Percentiles rank a stretch among this genome's conserved stretches.
Evolutionary conservation across 2,329 filamentous ascomycete genomes (phyloP).

Genomic region (Neocatenulostroma microsporum): DNA sequence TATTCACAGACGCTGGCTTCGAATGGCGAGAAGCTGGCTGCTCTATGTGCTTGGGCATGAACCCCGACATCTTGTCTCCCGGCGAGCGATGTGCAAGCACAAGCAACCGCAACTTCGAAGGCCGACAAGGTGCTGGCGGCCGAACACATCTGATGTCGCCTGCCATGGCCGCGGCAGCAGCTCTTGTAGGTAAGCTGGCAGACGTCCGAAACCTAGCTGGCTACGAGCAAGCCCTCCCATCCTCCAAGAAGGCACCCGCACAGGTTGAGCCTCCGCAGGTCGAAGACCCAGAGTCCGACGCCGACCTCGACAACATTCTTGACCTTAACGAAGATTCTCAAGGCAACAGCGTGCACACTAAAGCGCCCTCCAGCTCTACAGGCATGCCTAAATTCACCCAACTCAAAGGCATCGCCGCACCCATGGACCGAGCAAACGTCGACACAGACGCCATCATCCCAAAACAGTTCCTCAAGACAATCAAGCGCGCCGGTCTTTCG

Average conservation of each 20-base stretch:
- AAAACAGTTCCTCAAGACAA: conserved; percentile 98
- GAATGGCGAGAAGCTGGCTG: conserved; percentile 98
- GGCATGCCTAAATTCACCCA: conserved; percentile 78
- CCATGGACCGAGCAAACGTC: conserved; percentile 79
- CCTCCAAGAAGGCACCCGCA: conserved; percentile 45
- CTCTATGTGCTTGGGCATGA: conserved; percentile 99
- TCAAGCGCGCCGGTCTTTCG: conserved; percentile 92
- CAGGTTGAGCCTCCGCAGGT: conserved; percentile 46
- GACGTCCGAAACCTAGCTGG: conserved; percentile 75
- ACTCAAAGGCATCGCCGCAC: conserved; percentile 79
- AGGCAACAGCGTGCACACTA: conserved; percentile 52
- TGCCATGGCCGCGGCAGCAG: conserved; percentile 89
- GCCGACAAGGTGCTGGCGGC: conserved; percentile 83
- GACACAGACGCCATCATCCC: conserved; percentile 99
- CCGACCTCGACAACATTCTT: conserved; percentile 56
- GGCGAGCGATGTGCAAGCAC: conserved; percentile 91
- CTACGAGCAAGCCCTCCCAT: conserved; percentile 38
- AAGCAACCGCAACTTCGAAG: conserved; percentile 96
- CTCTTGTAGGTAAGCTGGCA: conserved; percentile 80
- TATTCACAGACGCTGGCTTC: conserved; percentile 86
- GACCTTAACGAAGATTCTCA: conserved; percentile 60
- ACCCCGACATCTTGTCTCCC: conserved; percentile 90
- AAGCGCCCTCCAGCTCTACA: conserved; percentile 40
- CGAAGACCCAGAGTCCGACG: conserved; percentile 53
- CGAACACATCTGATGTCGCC: conserved; percentile 95